A percentile compares a stretch with the other conserved stretches of the same genome.
These are phyloP conservation scores for Fraxinus excelsior DNA, from an alignment of 257 asterid species.

Conservation along the genomic window DNA sequence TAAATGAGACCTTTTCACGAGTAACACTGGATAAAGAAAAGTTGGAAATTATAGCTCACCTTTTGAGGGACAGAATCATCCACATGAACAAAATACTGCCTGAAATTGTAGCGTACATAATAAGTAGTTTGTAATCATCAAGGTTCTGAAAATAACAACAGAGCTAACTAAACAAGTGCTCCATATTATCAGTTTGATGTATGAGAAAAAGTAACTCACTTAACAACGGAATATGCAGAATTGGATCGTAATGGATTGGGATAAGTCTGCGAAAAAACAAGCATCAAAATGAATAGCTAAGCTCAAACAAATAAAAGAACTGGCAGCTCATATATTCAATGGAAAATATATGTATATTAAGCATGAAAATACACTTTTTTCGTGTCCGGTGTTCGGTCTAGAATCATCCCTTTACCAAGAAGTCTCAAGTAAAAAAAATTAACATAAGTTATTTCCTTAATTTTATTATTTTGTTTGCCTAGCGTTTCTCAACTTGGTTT, in stretches of 20 bases:
- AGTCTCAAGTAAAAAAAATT: not conserved
- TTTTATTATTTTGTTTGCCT: not conserved
- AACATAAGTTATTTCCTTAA: not conserved
- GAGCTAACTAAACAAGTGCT: constrained; percentile 2
- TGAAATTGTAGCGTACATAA: constrained; percentile 29
- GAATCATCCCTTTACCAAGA: not conserved
- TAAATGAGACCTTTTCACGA: not conserved
- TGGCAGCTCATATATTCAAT: not conserved
- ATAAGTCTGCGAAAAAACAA: constrained; percentile 42
- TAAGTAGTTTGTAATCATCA: constrained; percentile 4
- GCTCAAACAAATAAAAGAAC: not conserved
- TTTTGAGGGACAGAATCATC: constrained; percentile 59
- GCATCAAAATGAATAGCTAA: not conserved
- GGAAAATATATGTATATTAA: not conserved
- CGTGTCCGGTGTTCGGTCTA: not conserved
- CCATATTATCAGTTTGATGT: not conserved
- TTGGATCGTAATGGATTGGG: constrained; percentile 56
- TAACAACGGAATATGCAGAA: constrained; percentile 59
- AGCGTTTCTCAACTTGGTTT: not conserved
- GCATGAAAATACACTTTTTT: not conserved
- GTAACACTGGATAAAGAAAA: constrained; percentile 11
- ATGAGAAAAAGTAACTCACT: constrained; percentile 38
- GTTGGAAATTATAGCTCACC: constrained; percentile 32
- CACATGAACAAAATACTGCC: constrained; percentile 58
- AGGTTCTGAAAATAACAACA: constrained; percentile 11